phyloP scores from a whole-genome alignment of 441 rosid genomes.

The Daphne laureola region DNA sequence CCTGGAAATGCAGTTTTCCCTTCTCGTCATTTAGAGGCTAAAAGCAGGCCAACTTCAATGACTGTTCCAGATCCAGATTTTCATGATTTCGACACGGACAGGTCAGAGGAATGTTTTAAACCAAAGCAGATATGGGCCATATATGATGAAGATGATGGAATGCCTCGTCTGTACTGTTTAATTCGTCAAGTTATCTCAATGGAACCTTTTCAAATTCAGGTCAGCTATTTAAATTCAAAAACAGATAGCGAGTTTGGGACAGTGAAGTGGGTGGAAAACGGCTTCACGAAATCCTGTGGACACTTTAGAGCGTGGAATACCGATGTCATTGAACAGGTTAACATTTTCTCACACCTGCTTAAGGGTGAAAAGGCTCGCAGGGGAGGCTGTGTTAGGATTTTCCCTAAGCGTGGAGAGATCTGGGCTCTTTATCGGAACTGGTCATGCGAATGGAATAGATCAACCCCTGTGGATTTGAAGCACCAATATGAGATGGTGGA shows the following conservation, averaged over 20 bases:
- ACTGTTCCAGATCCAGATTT: slow-evolving; percentile 88
- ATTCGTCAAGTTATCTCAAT: slow-evolving; percentile 67
- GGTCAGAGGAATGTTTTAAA: slow-evolving; percentile 81
- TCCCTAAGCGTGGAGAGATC: slow-evolving; percentile 76
- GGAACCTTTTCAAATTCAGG: slow-evolving; percentile 72
- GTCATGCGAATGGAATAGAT: slow-evolving; percentile 75
- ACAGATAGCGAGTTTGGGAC: slow-evolving; percentile 77
- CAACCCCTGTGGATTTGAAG: slow-evolving; percentile 74
- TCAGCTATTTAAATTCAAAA: slow-evolving; percentile 77
- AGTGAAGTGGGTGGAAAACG: slow-evolving; percentile 57
- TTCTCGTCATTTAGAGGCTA: slow-evolving; percentile 29
- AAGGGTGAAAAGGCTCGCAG: slow-evolving; percentile 83
- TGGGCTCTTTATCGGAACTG: slow-evolving; percentile 96
- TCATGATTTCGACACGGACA: slow-evolving; percentile 81
- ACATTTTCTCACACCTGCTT: slow-evolving; percentile 85
- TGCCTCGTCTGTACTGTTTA: slow-evolving; percentile 86
- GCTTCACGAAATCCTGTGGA: slow-evolving; percentile 84
- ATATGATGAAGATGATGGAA: slow-evolving; percentile 93
- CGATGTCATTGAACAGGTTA: slow-evolving; percentile 80
- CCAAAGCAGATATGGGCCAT: slow-evolving; percentile 93
- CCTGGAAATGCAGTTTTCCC: slow-evolving; percentile 15
- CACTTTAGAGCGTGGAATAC: slow-evolving; percentile 82
- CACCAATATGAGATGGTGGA: slow-evolving; percentile 98
- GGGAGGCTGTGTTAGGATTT: slow-evolving; percentile 94
- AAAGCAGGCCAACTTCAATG: slow-evolving; percentile 40